Percentiles rank a stretch among this genome's conserved stretches.
Evolutionary conservation across 2,329 filamentous ascomycete genomes (phyloP).

Genomic region (Penicillium expansum): DNA sequence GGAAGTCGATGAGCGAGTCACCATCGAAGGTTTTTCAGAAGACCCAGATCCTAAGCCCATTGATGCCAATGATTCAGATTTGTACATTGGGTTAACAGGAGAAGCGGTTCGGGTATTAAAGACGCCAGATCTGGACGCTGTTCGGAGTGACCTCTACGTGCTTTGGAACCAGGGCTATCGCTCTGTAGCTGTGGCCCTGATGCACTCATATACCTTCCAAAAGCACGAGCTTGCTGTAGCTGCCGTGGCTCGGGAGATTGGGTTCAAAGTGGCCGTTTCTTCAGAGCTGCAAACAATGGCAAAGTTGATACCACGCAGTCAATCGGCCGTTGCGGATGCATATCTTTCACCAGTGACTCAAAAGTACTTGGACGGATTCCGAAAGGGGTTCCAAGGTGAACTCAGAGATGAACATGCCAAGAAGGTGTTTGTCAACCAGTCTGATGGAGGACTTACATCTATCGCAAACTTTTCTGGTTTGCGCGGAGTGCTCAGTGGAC

Average conservation of each 20-base stretch:
- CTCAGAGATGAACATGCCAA: slow-evolving; percentile 48
- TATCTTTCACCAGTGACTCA: slow-evolving; percentile 69
- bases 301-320: slow-evolving; percentile 69
- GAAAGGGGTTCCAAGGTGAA: slow-evolving; percentile 67
- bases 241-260: slow-evolving; percentile 45
- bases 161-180: slow-evolving; percentile 65
- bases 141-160: slow-evolving; percentile 52
- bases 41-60: slow-evolving; percentile 58
- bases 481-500: slow-evolving; percentile 81
- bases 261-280: slow-evolving; percentile 69
- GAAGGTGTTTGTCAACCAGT: slow-evolving; percentile 65
- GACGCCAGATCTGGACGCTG: slow-evolving; percentile 53
- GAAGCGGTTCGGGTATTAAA: slow-evolving; percentile 67
- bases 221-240: slow-evolving; percentile 60
- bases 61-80: slow-evolving; percentile 54
- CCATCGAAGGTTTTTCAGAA: slow-evolving; percentile 16
- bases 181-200: slow-evolving; percentile 78
- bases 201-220: slow-evolving; percentile 85
- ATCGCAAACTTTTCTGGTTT: slow-evolving; percentile 47
- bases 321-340: slow-evolving; percentile 71
- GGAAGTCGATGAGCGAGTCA: slow-evolving; percentile 77
- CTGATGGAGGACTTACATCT: slow-evolving; percentile 63
- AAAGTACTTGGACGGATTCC: slow-evolving; percentile 57
- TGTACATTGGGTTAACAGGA: slow-evolving; percentile 11
- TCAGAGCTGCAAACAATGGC: slow-evolving; percentile 72